Percentiles rank a stretch among this genome's conserved stretches.
These are phyloP conservation scores for Suillus occidentalis DNA, from an alignment of 768 basidiomycete genomes.

Conservation along the genomic window DNA sequence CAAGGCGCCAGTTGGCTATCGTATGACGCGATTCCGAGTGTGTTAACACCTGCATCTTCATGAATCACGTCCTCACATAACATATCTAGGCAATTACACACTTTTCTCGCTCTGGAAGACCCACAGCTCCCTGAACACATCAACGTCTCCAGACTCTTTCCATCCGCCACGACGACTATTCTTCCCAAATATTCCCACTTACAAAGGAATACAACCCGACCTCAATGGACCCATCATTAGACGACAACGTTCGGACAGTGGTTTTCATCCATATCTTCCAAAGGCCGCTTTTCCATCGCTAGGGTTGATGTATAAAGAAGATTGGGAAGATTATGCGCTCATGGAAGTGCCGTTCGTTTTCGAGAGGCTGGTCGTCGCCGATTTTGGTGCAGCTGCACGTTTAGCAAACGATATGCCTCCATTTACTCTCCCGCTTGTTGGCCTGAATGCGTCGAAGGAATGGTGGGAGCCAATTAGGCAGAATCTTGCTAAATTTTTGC, in stretches of 20 bases:
- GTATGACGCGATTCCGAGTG: constrained; percentile 51
- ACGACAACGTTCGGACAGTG: constrained; percentile 50
- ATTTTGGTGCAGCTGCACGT: constrained; percentile 63
- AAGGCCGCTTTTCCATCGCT: constrained; percentile 76
- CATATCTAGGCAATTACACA: constrained; percentile 56
- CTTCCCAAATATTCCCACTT: constrained; percentile 67
- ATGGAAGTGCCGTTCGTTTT: constrained; percentile 71
- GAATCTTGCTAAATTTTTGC: constrained; percentile 45
- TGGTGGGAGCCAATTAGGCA: constrained; percentile 72
- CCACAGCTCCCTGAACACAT: constrained; percentile 60
- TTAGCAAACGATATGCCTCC: constrained; percentile 24
- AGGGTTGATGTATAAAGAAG: constrained; percentile 64
- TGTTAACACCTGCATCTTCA: constrained; percentile 21
- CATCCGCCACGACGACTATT: constrained; percentile 73
- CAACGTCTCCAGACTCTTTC: constrained; percentile 47
- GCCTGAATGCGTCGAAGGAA: constrained; percentile 42
- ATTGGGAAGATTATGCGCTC: constrained; percentile 75
- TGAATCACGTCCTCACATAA: constrained; percentile 8
- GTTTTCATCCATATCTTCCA: constrained; percentile 70
- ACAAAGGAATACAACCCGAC: constrained; percentile 43
- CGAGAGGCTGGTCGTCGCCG: constrained; percentile 75
- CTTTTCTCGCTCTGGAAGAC: constrained; percentile 77
- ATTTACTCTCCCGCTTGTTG: constrained; percentile 42
- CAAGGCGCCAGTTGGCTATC: constrained; percentile 72
- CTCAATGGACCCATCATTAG: constrained; percentile 32